These are phyloP conservation scores for Lycium barbarum DNA, from an alignment of 257 asterid genomes.

Conservation along the genomic window DNA sequence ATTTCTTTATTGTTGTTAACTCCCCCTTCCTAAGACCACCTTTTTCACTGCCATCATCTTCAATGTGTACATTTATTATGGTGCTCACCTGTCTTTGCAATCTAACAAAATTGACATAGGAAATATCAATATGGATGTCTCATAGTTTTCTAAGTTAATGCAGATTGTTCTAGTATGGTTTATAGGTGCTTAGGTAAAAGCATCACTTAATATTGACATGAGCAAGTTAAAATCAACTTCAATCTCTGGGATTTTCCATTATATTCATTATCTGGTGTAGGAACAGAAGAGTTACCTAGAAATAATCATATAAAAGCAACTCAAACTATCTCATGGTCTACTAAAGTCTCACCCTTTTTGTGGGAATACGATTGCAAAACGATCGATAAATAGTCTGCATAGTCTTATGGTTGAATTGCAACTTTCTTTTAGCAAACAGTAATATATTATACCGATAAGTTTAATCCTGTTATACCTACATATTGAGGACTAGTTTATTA, in stretches of 20 bases:
- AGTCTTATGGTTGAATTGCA: neutral
- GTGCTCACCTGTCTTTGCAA: too few relatives aligned
- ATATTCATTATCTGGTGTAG: neutral
- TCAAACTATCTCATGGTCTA: neutral
- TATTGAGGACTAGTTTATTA: neutral
- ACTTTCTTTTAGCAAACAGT: neutral
- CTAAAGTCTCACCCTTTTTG: neutral
- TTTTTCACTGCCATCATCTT: neutral
- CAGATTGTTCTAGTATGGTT: too few relatives aligned
- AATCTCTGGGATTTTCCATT: neutral
- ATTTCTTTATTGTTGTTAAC: too few relatives aligned
- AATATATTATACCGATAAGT: neutral
- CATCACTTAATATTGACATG: neutral
- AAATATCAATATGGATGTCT: neutral
- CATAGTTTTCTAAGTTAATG: neutral
- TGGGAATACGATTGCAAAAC: neutral
- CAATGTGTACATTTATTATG: too few relatives aligned
- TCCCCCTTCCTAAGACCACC: too few relatives aligned
- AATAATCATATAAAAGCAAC: neutral
- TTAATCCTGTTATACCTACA: neutral
- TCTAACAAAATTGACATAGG: neutral
- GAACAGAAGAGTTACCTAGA: neutral
- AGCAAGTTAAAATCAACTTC: neutral
- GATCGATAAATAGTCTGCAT: neutral
- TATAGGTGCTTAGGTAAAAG: too few relatives aligned